phyloP scores from a whole-genome alignment of 2,329 filamentous ascomycete species.

The Blumeriella jaapii region DNA sequence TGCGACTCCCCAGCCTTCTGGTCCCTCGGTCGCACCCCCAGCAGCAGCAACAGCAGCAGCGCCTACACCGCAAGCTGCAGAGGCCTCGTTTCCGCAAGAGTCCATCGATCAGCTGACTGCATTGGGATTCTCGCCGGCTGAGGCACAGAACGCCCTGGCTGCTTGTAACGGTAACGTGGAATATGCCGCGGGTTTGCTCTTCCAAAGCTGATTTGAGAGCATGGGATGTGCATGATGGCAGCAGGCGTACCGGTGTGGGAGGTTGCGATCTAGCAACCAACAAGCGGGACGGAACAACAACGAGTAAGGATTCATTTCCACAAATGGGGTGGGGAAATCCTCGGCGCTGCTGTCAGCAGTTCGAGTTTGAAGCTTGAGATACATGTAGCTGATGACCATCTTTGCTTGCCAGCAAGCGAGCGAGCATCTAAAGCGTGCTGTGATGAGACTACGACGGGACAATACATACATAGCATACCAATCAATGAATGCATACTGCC shows the following conservation, averaged over 20 bases:
- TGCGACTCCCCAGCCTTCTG: slow-evolving; percentile 17
- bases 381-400: no score
- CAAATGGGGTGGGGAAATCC: background rate
- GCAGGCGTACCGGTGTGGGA: slow-evolving; percentile 1
- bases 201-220: slow-evolving; percentile 33
- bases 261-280: background rate
- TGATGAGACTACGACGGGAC: no score
- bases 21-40: slow-evolving; percentile 11
- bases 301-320: no score
- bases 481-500: no score
- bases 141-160: slow-evolving; percentile 70
- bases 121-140: slow-evolving; percentile 64
- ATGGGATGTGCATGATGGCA: slow-evolving; percentile 1
- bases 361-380: no score
- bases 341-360: no score
- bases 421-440: no score
- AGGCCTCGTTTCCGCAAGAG: slow-evolving; percentile 36
- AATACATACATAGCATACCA: no score
- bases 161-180: slow-evolving; percentile 81
- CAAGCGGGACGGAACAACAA: no score
- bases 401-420: no score
- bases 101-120: slow-evolving; percentile 65
- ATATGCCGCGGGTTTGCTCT: slow-evolving; percentile 73
- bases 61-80: slow-evolving; percentile 15
- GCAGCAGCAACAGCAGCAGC: slow-evolving; percentile 15